These are phyloP conservation scores for Didymella sp. DNA, from an alignment of 2,329 filamentous ascomycete species.

Conservation along the genomic window DNA sequence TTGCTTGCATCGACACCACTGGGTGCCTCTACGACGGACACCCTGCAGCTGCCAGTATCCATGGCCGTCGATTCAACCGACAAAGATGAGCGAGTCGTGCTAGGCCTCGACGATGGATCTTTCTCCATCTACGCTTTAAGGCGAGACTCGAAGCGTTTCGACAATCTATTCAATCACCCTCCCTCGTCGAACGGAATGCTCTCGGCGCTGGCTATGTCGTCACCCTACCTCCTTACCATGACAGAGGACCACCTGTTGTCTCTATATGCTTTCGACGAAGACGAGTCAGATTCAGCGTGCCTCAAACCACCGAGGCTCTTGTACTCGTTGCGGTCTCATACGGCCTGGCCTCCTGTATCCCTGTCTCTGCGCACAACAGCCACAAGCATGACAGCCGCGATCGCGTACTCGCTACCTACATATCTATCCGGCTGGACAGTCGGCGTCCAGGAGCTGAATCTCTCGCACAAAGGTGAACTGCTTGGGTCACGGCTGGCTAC, in stretches of 20 bases:
- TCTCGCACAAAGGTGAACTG: conserved; percentile 60
- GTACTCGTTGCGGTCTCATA: conserved; percentile 81
- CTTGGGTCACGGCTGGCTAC: conserved; percentile 59
- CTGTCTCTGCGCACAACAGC: conserved; percentile 77
- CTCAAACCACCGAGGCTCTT: conserved; percentile 65
- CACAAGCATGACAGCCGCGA: conserved; percentile 74
- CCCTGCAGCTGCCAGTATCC: conserved; percentile 61
- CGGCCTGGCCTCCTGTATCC: conserved; percentile 77
- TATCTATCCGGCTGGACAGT: conserved; percentile 83
- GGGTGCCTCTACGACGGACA: conserved; percentile 15
- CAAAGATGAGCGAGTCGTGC: conserved; percentile 40
- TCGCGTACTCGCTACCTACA: conserved; percentile 84
- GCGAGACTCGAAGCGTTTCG: conserved; percentile 54
- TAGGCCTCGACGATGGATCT: conserved; percentile 58
- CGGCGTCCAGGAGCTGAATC: conserved; percentile 86
- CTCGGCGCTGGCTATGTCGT: conserved; percentile 72
- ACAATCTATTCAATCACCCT: conserved; percentile 64
- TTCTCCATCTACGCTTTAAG: conserved; percentile 69
- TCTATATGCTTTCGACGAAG: conserved; percentile 69
- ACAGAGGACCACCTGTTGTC: conserved; percentile 76
- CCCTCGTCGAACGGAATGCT: conserved; percentile 70
- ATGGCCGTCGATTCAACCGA: conserved; percentile 66
- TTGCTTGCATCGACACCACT: conserved; percentile 62
- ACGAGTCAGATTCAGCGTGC: neutral
- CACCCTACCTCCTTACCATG: conserved; percentile 80